Evolutionary conservation across 2,329 filamentous ascomycete genomes (phyloP).

Genomic region (Botrytis hyacinthi): DNA sequence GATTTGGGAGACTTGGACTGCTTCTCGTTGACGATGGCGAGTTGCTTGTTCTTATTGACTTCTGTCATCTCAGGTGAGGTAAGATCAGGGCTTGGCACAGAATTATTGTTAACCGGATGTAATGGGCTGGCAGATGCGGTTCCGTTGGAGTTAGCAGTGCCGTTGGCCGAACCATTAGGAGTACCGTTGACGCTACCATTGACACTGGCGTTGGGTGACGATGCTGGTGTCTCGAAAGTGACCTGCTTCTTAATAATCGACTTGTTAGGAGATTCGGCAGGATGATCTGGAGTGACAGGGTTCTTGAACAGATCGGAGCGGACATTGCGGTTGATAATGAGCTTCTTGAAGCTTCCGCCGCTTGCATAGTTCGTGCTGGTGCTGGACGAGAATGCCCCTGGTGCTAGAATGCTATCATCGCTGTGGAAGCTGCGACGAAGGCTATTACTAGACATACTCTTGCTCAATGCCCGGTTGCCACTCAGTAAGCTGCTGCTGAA

Average conservation of each 20-base stretch:
- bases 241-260: constrained; percentile 73
- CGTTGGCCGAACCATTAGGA: constrained; percentile 42
- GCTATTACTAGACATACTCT: constrained; percentile 86
- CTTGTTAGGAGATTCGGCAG: constrained; percentile 47
- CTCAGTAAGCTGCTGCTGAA: constrained; percentile 65
- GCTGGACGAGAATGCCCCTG: constrained; percentile 77
- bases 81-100: constrained; percentile 55
- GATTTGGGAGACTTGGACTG: constrained; percentile 37
- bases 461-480: constrained; percentile 67
- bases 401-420: constrained; percentile 82
- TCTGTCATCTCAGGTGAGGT: constrained; percentile 66
- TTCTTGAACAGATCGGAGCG: constrained; percentile 68
- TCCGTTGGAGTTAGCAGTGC: constrained; percentile 45
- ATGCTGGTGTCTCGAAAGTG: constrained; percentile 67
- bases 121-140: constrained; percentile 26
- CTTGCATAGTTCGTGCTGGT: constrained; percentile 62
- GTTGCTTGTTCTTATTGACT: constrained; percentile 63
- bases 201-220: constrained; percentile 31
- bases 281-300: constrained; percentile 43
- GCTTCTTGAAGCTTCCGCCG: constrained; percentile 75
- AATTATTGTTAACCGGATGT: constrained; percentile 40
- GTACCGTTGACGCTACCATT: constrained; percentile 40
- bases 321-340: constrained; percentile 87
- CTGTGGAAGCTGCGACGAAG: constrained; percentile 77
- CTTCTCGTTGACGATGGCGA: constrained; percentile 77